These are phyloP conservation scores for Verticillium isaacii DNA, from an alignment of 2,329 filamentous ascomycete genomes.

Conservation along the genomic window DNA sequence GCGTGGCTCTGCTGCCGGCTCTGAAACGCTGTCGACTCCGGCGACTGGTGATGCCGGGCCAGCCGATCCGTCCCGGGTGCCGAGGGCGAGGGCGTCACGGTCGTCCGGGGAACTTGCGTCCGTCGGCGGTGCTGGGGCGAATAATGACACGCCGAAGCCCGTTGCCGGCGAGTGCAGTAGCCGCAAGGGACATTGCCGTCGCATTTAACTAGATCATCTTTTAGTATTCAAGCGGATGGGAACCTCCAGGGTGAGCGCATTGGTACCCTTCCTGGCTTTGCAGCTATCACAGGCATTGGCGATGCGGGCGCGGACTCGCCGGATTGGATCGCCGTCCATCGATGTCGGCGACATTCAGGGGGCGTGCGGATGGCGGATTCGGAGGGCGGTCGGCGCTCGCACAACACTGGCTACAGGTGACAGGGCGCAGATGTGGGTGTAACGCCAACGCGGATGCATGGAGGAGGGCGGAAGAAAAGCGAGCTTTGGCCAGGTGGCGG, in stretches of 20 bases:
- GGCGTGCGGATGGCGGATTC: background rate
- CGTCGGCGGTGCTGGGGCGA: constrained; percentile 37
- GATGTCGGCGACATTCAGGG: background rate
- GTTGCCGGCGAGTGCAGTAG: constrained; percentile 41
- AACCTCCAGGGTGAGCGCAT: background rate
- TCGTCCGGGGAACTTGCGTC: background rate
- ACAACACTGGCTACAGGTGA: background rate
- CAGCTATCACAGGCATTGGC: constrained; percentile 51
- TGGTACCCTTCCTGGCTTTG: constrained; percentile 42
- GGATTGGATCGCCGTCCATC: constrained; percentile 11
- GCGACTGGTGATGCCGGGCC: background rate
- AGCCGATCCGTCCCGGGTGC: background rate
- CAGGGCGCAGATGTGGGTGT: background rate
- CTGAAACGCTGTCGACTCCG: constrained; percentile 6
- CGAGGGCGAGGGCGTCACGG: constrained; percentile 1
- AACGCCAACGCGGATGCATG: background rate
- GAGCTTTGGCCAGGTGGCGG: no score
- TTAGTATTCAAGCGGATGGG: background rate
- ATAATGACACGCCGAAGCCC: constrained; percentile 40
- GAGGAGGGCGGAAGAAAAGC: background rate
- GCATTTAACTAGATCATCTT: constrained; percentile 36
- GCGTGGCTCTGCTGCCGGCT: constrained; percentile 2
- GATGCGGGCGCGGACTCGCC: constrained; percentile 31
- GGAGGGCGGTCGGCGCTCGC: background rate
- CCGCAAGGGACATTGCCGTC: constrained; percentile 48